A percentile compares a stretch with the other conserved stretches of the same genome.
Evolutionary conservation across 164 flowering plant genomes (phyloP).

Genomic region (Vitis amurensis): DNA sequence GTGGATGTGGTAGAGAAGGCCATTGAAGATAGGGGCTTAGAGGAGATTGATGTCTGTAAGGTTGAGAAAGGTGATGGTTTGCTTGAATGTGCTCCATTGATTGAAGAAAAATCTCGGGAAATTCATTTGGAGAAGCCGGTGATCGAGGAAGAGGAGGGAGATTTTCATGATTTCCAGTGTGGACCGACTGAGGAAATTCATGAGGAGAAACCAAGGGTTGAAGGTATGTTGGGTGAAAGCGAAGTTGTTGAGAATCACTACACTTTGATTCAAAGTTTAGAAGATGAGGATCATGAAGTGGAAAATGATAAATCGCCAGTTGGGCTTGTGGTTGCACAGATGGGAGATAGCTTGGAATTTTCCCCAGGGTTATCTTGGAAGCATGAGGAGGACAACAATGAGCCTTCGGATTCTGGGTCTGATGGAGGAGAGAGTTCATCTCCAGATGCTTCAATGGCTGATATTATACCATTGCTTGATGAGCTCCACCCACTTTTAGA

Average conservation of each 20-base stretch:
- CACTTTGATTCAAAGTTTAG: slow-evolving; percentile 12
- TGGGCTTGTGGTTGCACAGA: slow-evolving; percentile 20
- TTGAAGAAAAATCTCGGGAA: slow-evolving; percentile 27
- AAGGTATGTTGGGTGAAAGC: slow-evolving; percentile 11
- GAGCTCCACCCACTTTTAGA: slow-evolving; percentile 91
- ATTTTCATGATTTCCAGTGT: slow-evolving; percentile 17
- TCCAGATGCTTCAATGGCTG: slow-evolving; percentile 93
- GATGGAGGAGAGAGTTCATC: slow-evolving; percentile 83
- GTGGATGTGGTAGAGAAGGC: slow-evolving; percentile 25
- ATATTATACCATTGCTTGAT: slow-evolving; percentile 86
- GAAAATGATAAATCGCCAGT: slow-evolving; percentile 19
- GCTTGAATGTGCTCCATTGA: slow-evolving; percentile 20
- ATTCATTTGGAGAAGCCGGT: slow-evolving; percentile 25
- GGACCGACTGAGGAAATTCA: slow-evolving; percentile 12
- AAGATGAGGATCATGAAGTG: slow-evolving; percentile 19
- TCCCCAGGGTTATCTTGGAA: slow-evolving; percentile 31
- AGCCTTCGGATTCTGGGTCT: slow-evolving; percentile 52
- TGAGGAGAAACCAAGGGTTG: slow-evolving; percentile 20
- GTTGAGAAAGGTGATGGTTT: slow-evolving; percentile 16
- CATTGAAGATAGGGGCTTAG: slow-evolving; percentile 17
- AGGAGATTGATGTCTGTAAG: slow-evolving; percentile 13
- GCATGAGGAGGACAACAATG: slow-evolving; percentile 30
- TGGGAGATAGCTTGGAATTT: slow-evolving; percentile 17
- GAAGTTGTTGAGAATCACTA: slow-evolving; percentile 15
- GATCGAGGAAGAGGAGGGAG: slow-evolving; percentile 21